phyloP scores from a whole-genome alignment of 495 filamentous ascomycete species.

The Geoglossum glabrum region DNA sequence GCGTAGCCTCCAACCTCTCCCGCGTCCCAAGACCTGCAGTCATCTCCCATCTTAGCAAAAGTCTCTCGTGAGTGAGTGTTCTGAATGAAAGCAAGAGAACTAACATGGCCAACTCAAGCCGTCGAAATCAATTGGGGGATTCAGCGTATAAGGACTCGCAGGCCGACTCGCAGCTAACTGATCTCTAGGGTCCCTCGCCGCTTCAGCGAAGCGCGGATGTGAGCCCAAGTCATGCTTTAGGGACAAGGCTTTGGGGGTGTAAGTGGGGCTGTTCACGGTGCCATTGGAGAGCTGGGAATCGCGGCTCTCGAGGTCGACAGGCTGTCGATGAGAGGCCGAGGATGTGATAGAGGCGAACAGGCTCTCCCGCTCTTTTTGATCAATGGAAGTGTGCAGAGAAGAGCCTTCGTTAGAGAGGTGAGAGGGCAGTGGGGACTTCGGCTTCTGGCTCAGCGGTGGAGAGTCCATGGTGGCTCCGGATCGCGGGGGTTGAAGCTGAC shows the following conservation, averaged over 20 bases:
- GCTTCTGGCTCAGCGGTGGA: neutral
- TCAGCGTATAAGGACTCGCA: constrained; percentile 38
- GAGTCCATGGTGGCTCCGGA: neutral
- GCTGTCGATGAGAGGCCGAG: neutral
- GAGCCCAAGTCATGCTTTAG: neutral
- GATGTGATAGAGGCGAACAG: constrained; percentile 3
- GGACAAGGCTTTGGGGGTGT: constrained; percentile 27
- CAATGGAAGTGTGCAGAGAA: neutral
- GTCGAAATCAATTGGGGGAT: constrained; percentile 55
- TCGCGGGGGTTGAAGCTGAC: neutral
- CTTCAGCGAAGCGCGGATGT: constrained; percentile 26
- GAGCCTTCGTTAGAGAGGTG: constrained; percentile 2
- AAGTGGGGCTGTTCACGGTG: constrained; percentile 3
- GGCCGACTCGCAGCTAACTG: constrained; percentile 31
- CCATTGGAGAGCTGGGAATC: neutral
- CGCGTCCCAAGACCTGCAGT: constrained; percentile 53
- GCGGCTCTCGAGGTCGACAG: neutral
- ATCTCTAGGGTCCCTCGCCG: constrained; percentile 56
- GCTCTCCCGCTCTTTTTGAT: constrained; percentile 2
- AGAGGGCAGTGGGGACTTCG: neutral
- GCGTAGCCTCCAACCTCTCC: constrained; percentile 56
- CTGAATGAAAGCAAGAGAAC: constrained; percentile 10
- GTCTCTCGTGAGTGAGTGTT: neutral
- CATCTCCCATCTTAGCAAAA: constrained; percentile 1
- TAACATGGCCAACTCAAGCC: constrained; percentile 51